Evolutionary conservation across 2,329 filamentous ascomycete species (phyloP), one percentile per base, ranked within the genome.

Genomic region (Domatiomyces catenatus): DNA sequence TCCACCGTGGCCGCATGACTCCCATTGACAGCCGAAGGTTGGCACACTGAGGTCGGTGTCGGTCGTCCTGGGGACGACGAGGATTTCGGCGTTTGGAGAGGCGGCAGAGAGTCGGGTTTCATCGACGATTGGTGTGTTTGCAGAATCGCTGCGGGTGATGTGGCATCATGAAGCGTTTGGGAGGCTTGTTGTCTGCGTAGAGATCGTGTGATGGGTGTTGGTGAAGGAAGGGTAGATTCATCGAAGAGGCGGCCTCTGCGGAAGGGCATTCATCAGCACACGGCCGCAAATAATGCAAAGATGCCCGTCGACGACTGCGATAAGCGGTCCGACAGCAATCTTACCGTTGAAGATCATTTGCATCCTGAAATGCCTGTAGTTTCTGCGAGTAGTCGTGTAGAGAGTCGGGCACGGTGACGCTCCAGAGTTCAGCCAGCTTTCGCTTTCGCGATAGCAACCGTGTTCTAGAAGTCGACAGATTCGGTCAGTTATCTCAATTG

Each of bases 351-450:
- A 80, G 67, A 57, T 77, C 72, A 64, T 79, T 78, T 58, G 71
- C 68, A 62, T 78, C 73, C 54, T 80, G 71, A 58, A 79, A 78
- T 45, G 66, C 68, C 58, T 67, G 64, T 63, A 77, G 72, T 56
- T 71, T 67, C 54, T 71, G 69, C 53, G 69, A 67, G 60, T 70
- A 69, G 66, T 72, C 70, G 67, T 79, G 73, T 63, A 75, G 69
- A 67, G 64, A 67, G 62, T 69, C 68, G 50, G 48, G 42, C 66
- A 81, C 79, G 67, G 83, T 84, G 73, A 85, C 82, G 75, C 85
- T 79, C 73, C 84, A 94, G 62, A 94, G 77, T 72, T 92, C 84
- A 67, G 83, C 83, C 66, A 94, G 77, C 75, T 93, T 93, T 69
- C 86, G 82, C 79, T 93, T 92, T 70, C 86, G 84, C 75, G 84